Conservation (phyloP, 805 yeast species). For the Isabelozyma heimii region DNA sequence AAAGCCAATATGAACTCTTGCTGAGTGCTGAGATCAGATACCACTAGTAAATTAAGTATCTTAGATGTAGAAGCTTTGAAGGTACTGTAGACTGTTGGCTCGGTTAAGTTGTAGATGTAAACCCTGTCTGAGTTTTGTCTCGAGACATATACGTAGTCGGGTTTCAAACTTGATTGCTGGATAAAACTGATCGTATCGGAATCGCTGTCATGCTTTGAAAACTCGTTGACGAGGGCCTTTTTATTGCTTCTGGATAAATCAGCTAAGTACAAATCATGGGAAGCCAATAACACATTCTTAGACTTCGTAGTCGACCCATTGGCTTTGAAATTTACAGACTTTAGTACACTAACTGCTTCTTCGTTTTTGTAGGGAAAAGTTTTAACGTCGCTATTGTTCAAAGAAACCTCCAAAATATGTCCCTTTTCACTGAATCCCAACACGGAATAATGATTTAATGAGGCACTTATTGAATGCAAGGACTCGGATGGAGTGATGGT, state of each 20-base stretch:
- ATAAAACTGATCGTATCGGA: slow-evolving; percentile 30
- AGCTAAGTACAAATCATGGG: slow-evolving; percentile 26
- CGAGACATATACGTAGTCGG: slow-evolving; percentile 32
- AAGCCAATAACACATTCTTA: slow-evolving; percentile 17
- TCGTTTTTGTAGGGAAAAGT: slow-evolving; percentile 16
- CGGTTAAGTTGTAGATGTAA: slow-evolving; percentile 28
- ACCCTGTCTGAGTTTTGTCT: slow-evolving; percentile 26
- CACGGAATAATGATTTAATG: slow-evolving; percentile 11
- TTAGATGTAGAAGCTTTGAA: slow-evolving; percentile 27
- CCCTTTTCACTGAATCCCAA: slow-evolving; percentile 20
- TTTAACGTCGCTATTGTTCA: slow-evolving; percentile 25
- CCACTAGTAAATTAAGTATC: slow-evolving; percentile 22
- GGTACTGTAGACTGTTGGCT: slow-evolving; percentile 25
- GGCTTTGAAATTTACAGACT: slow-evolving; percentile 10
- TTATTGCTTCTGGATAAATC: slow-evolving; percentile 21
- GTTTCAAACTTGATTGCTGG: slow-evolving; percentile 25
- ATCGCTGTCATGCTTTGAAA: slow-evolving; percentile 29
- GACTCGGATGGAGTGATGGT: slow-evolving; percentile 31
- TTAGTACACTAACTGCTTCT: slow-evolving; percentile 18
- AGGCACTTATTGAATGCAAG: slow-evolving; percentile 11
- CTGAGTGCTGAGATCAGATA: slow-evolving; percentile 8
- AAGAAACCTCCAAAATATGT: slow-evolving; percentile 15
- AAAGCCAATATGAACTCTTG: slow-evolving; percentile 24
- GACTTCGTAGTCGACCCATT: slow-evolving; percentile 10
- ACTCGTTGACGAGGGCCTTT: slow-evolving; percentile 25